phyloP scores from a whole-genome alignment of 2,329 filamentous ascomycete genomes.

The Eutypa lata region DNA sequence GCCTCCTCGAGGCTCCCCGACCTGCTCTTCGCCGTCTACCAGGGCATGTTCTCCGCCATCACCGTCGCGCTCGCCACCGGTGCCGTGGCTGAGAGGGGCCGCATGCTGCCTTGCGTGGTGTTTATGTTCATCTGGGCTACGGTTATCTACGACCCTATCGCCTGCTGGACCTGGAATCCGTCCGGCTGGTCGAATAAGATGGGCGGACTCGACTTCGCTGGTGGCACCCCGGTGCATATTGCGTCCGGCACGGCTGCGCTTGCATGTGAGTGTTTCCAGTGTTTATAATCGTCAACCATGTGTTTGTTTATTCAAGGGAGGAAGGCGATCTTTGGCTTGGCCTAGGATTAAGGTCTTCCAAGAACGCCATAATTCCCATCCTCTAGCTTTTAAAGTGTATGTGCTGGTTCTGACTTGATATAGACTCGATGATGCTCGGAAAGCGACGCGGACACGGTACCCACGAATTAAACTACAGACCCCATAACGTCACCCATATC shows the following conservation, averaged over 20 bases:
- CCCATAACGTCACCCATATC: conserved; percentile 90
- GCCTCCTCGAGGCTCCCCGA: conserved; percentile 73
- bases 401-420: conserved; percentile 7
- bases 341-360: too few relatives aligned
- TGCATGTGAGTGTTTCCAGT: conserved; percentile 48
- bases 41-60: conserved; percentile 85
- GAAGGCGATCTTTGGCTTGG: too few relatives aligned
- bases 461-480: conserved; percentile 85
- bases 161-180: conserved; percentile 93
- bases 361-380: too few relatives aligned
- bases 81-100: conserved; percentile 80
- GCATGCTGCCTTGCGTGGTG: conserved; percentile 82
- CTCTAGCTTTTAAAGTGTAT: not conserved
- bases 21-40: conserved; percentile 80
- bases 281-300: not conserved
- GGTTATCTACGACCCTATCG: conserved; percentile 86
- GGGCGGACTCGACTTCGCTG: conserved; percentile 84
- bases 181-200: conserved; percentile 75
- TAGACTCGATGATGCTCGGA: conserved; percentile 81
- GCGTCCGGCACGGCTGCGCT: conserved; percentile 78
- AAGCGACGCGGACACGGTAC: conserved; percentile 82
- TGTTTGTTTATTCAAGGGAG: not conserved
- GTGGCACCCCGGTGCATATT: conserved; percentile 88
- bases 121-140: conserved; percentile 95
- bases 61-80: conserved; percentile 83